phyloP scores from a whole-genome alignment of 2,329 filamentous ascomycete genomes.

The Curvularia sp. region DNA sequence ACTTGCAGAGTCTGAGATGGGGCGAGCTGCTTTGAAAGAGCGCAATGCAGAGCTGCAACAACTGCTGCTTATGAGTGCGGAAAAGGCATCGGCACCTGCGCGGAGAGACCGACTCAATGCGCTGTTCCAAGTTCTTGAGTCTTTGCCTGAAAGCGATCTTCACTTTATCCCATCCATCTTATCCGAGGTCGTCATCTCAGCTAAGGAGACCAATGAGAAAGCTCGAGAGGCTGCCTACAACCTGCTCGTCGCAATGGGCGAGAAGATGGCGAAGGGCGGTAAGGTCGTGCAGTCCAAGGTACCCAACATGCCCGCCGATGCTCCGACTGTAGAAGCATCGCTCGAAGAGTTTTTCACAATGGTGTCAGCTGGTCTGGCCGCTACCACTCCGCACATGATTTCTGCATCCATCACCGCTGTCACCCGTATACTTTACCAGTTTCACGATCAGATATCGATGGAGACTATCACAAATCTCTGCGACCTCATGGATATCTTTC shows the following conservation, averaged over 20 bases:
- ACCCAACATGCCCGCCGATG: slow-evolving; percentile 82
- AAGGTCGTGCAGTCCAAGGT: slow-evolving; percentile 86
- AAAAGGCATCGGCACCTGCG: slow-evolving; percentile 86
- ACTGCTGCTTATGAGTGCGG: slow-evolving; percentile 78
- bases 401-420: slow-evolving; percentile 95
- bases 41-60: slow-evolving; percentile 80
- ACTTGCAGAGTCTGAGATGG: slow-evolving; percentile 79
- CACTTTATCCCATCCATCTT: slow-evolving; percentile 93
- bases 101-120: slow-evolving; percentile 85
- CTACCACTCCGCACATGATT: slow-evolving; percentile 94
- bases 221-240: slow-evolving; percentile 90
- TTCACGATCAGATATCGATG: slow-evolving; percentile 72
- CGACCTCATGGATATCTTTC: slow-evolving; percentile 93
- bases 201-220: slow-evolving; percentile 97
- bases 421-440: slow-evolving; percentile 92
- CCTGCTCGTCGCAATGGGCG: slow-evolving; percentile 85
- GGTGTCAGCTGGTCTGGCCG: slow-evolving; percentile 94
- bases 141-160: slow-evolving; percentile 77
- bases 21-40: slow-evolving; percentile 76
- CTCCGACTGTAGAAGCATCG: slow-evolving; percentile 77
- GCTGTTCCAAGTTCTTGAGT: slow-evolving; percentile 79
- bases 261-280: slow-evolving; percentile 77
- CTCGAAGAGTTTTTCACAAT: slow-evolving; percentile 98
- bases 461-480: slow-evolving; percentile 83
- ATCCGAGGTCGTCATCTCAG: slow-evolving; percentile 92